Evolutionary conservation across 306 rosid species (phyloP).

Genomic region (Purshia tridentata): DNA sequence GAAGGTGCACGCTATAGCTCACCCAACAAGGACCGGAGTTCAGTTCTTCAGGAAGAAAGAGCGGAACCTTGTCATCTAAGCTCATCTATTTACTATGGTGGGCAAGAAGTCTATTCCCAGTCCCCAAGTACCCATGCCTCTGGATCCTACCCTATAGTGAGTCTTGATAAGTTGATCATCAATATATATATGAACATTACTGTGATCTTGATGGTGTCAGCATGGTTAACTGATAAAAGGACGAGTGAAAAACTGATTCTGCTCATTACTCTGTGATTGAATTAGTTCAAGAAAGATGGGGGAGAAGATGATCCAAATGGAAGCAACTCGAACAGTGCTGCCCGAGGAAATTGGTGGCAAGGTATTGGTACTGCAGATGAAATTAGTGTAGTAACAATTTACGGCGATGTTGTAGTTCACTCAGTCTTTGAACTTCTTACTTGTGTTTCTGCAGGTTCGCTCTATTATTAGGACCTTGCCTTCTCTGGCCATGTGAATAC

Average conservation of each 20-base stretch:
- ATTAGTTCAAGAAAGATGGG: slow-evolving; percentile 40
- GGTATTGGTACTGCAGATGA: slow-evolving; percentile 24
- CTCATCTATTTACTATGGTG: slow-evolving; percentile 59
- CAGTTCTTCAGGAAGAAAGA: slow-evolving; percentile 38
- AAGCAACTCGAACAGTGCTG: slow-evolving; percentile 36
- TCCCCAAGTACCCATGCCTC: slow-evolving; percentile 34
- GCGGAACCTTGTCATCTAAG: slow-evolving; percentile 60
- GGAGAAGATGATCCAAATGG: slow-evolving; percentile 54
- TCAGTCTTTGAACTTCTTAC: not conserved
- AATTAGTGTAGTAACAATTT: not conserved
- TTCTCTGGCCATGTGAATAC: slow-evolving; percentile 29
- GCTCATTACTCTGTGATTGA: slow-evolving; percentile 3
- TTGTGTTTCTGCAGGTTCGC: slow-evolving; percentile 44
- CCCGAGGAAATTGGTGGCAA: slow-evolving; percentile 72
- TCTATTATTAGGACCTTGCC: slow-evolving; percentile 47
- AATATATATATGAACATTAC: not conserved
- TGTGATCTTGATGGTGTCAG: slow-evolving; percentile 7
- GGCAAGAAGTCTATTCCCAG: slow-evolving; percentile 49
- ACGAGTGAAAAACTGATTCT: slow-evolving; percentile 11
- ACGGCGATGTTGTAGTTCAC: not conserved
- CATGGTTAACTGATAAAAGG: slow-evolving; percentile 3
- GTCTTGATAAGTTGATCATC: slow-evolving; percentile 29
- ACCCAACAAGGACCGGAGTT: slow-evolving; percentile 38
- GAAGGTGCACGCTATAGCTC: slow-evolving; percentile 27
- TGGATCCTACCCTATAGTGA: slow-evolving; percentile 42